Conservation (phyloP, 2,329 filamentous ascomycete genomes). For the Plenodomus tracheiphilus region DNA sequence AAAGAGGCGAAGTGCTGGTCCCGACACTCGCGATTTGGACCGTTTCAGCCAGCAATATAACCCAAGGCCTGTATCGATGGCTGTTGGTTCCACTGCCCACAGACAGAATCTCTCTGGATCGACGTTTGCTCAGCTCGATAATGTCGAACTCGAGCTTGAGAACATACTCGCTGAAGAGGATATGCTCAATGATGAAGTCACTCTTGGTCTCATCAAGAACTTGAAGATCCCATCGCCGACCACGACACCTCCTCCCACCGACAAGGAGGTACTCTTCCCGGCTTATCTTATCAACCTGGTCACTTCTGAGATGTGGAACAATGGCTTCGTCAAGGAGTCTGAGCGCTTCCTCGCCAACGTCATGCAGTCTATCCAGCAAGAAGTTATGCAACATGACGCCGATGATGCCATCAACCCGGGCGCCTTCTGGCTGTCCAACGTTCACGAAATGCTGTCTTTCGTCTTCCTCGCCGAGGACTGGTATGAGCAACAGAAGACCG, state of each 20-base stretch:
- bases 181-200: conserved; percentile 93
- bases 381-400: conserved; percentile 98
- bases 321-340: conserved; percentile 98
- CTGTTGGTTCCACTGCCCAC: conserved; percentile 66
- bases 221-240: conserved; percentile 92
- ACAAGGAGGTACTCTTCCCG: conserved; percentile 98
- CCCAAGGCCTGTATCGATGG: conserved; percentile 95
- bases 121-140: conserved; percentile 81
- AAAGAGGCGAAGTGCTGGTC: conserved; percentile 88
- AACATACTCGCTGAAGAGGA: conserved; percentile 93
- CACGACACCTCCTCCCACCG: conserved; percentile 84
- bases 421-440: conserved; percentile 98
- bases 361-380: conserved; percentile 99
- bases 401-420: conserved; percentile 97
- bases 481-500: conserved; percentile 99
- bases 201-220: conserved; percentile 92
- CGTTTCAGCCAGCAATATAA: conserved; percentile 92
- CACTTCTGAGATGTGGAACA: conserved; percentile 99
- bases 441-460: conserved; percentile 99
- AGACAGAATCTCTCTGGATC: conserved; percentile 74
- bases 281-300: conserved; percentile 99
- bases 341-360: conserved; percentile 98
- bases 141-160: conserved; percentile 93
- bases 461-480: conserved; percentile 99
- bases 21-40: conserved; percentile 81